A percentile compares a stretch with the other conserved stretches of the same genome.
These are phyloP conservation scores for Penicillium sp. DNA, from an alignment of 2,329 filamentous ascomycete genomes.

Conservation along the genomic window DNA sequence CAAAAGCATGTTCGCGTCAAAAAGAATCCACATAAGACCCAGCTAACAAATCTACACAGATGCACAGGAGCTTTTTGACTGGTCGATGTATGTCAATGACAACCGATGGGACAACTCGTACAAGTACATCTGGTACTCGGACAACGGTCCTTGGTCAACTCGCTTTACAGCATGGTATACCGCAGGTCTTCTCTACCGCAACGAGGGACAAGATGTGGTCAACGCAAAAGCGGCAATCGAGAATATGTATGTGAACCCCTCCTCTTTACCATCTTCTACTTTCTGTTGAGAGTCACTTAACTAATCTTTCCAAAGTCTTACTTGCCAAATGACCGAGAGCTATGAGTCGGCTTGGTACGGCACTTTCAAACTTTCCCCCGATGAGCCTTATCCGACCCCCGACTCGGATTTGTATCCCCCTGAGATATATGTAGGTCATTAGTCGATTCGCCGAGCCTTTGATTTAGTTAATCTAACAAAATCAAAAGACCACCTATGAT, in stretches of 20 bases:
- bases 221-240: conserved; percentile 57
- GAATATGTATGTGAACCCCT: conserved; percentile 49
- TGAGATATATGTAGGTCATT: conserved; percentile 15
- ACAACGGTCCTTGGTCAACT: conserved; percentile 58
- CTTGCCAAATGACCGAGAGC: conserved; percentile 14
- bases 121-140: conserved; percentile 55
- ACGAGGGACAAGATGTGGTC: conserved; percentile 50
- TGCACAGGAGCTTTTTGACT: conserved; percentile 46
- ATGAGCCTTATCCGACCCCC: conserved; percentile 54
- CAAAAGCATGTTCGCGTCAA: background rate
- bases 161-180: conserved; percentile 62
- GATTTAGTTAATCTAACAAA: too few relatives aligned
- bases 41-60: conserved; percentile 12
- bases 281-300: background rate
- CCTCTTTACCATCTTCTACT: too few relatives aligned
- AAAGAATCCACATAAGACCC: background rate
- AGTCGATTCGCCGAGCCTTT: too few relatives aligned
- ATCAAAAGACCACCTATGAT: conserved; percentile 55
- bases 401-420: conserved; percentile 54
- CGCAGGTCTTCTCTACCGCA: conserved; percentile 58
- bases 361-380: conserved; percentile 33
- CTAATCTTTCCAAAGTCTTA: background rate
- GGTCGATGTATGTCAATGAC: conserved; percentile 60
- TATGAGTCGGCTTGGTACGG: conserved; percentile 49
- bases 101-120: conserved; percentile 54